Evolutionary conservation across 108 stramenopile genomes (phyloP).

Genomic region (Chaetoceros muelleri): DNA sequence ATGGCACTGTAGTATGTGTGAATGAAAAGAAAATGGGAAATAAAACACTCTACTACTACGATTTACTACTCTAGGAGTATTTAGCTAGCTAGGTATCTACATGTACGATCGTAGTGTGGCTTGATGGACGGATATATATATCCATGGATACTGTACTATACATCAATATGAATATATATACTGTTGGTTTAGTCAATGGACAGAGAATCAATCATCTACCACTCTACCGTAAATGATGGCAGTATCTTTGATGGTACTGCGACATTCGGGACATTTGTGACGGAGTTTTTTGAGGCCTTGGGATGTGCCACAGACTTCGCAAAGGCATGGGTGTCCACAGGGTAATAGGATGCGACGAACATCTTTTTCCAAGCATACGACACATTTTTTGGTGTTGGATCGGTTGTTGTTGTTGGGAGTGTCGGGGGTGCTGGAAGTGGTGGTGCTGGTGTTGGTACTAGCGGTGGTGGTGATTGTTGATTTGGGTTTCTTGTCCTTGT

Average conservation of each 20-base stretch:
- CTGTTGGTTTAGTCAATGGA: no score
- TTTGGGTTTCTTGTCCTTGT: not conserved
- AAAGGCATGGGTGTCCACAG: constrained; percentile 32
- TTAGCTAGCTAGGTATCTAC: no score
- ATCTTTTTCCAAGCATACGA: constrained; percentile 20
- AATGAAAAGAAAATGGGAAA: no score
- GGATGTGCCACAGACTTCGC: constrained; percentile 9
- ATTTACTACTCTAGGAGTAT: no score
- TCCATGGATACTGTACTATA: no score
- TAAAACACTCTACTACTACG: no score
- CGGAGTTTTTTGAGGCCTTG: constrained; percentile 13
- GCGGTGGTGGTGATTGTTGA: not conserved
- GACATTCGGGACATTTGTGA: constrained; percentile 25
- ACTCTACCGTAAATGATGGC: constrained; percentile 19
- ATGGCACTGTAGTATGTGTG: no score
- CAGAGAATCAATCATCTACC: constrained; percentile 25
- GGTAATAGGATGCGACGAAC: constrained; percentile 17
- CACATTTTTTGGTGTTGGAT: constrained; percentile 20
- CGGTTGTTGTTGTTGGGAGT: not conserved
- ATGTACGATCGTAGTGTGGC: no score
- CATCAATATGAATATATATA: no score
- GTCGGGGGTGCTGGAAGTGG: not conserved
- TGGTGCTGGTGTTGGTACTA: not conserved
- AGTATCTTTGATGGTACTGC: constrained; percentile 3
- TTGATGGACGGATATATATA: no score